Evolutionary conservation across 2,329 filamentous ascomycete species (phyloP).

Genomic region (Penicillium sp.): DNA sequence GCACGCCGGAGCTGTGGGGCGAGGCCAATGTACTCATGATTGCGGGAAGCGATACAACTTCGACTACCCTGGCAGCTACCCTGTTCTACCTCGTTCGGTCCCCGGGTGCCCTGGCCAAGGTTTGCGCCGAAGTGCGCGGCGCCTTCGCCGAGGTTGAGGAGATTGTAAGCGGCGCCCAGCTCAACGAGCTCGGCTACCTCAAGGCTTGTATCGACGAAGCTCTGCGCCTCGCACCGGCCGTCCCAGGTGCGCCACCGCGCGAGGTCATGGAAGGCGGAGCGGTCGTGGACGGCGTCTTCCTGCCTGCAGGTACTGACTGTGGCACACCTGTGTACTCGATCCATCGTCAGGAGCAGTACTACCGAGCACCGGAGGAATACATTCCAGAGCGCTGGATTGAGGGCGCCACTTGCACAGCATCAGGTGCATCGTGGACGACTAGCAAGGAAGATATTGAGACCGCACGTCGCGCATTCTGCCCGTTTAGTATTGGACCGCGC

Average conservation of each 20-base stretch:
- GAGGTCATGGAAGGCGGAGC: conserved; percentile 41
- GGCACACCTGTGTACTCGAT: conserved; percentile 67
- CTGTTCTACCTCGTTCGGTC: conserved; percentile 43
- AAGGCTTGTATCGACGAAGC: conserved; percentile 45
- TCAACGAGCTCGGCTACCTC: conserved; percentile 40
- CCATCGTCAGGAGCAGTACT: conserved; percentile 65
- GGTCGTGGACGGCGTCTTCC: conserved; percentile 36
- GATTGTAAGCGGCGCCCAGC: conserved; percentile 33
- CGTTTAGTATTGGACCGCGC: conserved; percentile 48
- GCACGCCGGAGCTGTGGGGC: conserved; percentile 65
- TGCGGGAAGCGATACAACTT: conserved; percentile 70
- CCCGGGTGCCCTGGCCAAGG: conserved; percentile 27
- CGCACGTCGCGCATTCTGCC: conserved; percentile 69
- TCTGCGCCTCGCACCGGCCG: conserved; percentile 40
- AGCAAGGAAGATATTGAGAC: conserved; percentile 50
- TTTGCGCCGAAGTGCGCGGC: conserved; percentile 37
- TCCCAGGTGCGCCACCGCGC: conserved; percentile 38
- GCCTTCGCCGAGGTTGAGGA: conserved; percentile 37
- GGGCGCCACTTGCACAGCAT: conserved; percentile 44
- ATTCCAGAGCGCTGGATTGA: conserved; percentile 65
- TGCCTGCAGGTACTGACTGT: conserved; percentile 57
- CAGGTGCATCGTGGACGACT: conserved; percentile 36
- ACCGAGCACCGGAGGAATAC: conserved; percentile 58
- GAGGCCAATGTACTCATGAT: conserved; percentile 72
- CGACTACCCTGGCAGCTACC: conserved; percentile 54